phyloP scores from a whole-genome alignment of 2,329 filamentous ascomycete species.

The Exophiala sp. region DNA sequence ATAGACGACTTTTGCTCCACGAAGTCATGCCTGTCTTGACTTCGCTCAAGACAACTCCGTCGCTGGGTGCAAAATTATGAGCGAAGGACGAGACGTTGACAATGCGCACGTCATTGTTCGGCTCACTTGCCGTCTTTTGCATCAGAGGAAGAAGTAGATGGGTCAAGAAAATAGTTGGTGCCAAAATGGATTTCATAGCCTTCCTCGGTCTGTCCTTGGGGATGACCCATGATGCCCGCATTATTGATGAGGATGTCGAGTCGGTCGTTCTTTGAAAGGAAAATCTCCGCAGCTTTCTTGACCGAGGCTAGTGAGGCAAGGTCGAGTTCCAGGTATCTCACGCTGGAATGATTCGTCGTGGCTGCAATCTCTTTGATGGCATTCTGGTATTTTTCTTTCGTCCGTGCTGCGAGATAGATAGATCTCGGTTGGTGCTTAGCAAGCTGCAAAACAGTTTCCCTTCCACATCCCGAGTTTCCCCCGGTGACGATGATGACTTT shows the following conservation, averaged over 20 bases:
- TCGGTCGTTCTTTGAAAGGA: conserved; percentile 36
- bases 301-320: conserved; percentile 31
- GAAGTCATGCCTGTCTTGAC: conserved; percentile 28
- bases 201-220: conserved; percentile 41
- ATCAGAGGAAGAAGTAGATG: conserved; percentile 45
- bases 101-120: conserved; percentile 44
- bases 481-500: conserved; percentile 54
- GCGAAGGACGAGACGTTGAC: conserved; percentile 38
- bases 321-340: conserved; percentile 39
- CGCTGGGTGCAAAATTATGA: conserved; percentile 25
- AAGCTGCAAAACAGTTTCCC: conserved; percentile 47
- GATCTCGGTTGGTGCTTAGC: conserved; percentile 50
- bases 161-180: conserved; percentile 50
- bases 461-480: conserved; percentile 47
- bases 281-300: conserved; percentile 36
- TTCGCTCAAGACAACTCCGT: conserved; percentile 38
- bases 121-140: conserved; percentile 41
- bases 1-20: conserved; percentile 36
- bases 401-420: conserved; percentile 55
- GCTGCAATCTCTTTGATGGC: conserved; percentile 38
- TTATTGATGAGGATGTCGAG: conserved; percentile 47
- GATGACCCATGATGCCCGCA: conserved; percentile 45
- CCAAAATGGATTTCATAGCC: conserved; percentile 52
- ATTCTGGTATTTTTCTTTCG: conserved; percentile 30
- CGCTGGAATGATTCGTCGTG: conserved; percentile 1